Percentiles rank a stretch among this genome's conserved stretches.
Conservation (phyloP, 768 basidiomycete genomes). For the Trametes cinnabarina region DNA sequence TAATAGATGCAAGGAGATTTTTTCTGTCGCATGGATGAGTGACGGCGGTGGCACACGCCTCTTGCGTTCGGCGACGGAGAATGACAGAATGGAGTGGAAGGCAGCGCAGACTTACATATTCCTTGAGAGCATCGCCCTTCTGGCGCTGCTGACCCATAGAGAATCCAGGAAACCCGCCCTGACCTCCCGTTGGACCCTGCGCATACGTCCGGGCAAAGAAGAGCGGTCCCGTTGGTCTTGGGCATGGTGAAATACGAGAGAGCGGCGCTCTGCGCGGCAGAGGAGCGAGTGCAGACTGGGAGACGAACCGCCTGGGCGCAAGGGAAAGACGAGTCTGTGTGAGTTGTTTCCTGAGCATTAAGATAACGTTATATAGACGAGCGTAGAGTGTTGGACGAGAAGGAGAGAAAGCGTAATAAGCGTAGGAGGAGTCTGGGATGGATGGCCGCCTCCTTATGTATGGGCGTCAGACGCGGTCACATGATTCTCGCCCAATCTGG, state of each 20-base stretch:
- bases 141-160: constrained; percentile 56
- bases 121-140: constrained; percentile 85
- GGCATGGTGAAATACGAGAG: constrained; percentile 14
- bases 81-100: neutral
- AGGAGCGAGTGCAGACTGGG: constrained; percentile 4
- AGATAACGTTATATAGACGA: neutral
- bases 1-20: too few species aligned
- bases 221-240: neutral
- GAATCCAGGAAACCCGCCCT: constrained; percentile 58
- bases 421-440: neutral
- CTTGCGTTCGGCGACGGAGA: neutral
- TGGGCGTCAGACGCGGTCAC: constrained; percentile 11
- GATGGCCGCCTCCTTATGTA: neutral
- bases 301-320: neutral
- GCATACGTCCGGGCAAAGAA: constrained; percentile 41
- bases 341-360: constrained; percentile 13
- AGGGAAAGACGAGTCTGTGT: neutral
- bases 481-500: neutral
- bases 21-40: too few species aligned
- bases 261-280: constrained; percentile 16
- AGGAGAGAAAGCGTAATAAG: neutral
- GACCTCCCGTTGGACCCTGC: constrained; percentile 43
- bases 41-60: too few species aligned
- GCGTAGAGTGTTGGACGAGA: neutral
- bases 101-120: constrained; percentile 52